These are phyloP conservation scores for Lantana camara DNA, from an alignment of 257 asterid species.

Conservation along the genomic window DNA sequence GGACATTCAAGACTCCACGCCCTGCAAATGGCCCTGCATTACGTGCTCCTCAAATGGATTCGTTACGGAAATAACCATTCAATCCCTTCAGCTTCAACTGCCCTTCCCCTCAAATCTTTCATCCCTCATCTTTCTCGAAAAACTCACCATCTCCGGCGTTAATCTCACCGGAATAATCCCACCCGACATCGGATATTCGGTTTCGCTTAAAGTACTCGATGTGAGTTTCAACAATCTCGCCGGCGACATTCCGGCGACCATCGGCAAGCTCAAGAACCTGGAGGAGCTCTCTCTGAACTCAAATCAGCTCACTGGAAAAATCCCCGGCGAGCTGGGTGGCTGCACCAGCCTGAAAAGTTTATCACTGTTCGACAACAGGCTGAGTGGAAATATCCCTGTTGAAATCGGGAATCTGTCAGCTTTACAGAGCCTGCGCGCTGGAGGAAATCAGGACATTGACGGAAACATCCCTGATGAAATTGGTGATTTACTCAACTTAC, in stretches of 20 bases:
- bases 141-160: constrained; percentile 54
- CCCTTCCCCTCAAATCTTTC: constrained; percentile 78
- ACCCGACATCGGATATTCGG: constrained; percentile 52
- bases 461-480: constrained; percentile 65
- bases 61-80: constrained; percentile 52
- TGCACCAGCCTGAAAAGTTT: constrained; percentile 49
- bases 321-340: constrained; percentile 57
- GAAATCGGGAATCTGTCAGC: constrained; percentile 49
- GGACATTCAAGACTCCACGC: constrained; percentile 52
- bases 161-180: constrained; percentile 78
- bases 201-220: constrained; percentile 50
- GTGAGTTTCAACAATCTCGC: constrained; percentile 57
- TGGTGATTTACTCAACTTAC: constrained; percentile 50
- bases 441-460: constrained; percentile 65
- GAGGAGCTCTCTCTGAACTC: constrained; percentile 60
- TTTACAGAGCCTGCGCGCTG: constrained; percentile 52
- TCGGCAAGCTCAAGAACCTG: constrained; percentile 53
- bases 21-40: constrained; percentile 75
- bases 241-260: constrained; percentile 50
- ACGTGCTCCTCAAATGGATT: constrained; percentile 46
- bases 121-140: constrained; percentile 48
- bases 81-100: constrained; percentile 49
- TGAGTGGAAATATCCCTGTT: constrained; percentile 57
- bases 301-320: constrained; percentile 56
- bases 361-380: constrained; percentile 53